phyloP scores from a whole-genome alignment of 768 basidiomycete species.

The Piloderma croceum region DNA sequence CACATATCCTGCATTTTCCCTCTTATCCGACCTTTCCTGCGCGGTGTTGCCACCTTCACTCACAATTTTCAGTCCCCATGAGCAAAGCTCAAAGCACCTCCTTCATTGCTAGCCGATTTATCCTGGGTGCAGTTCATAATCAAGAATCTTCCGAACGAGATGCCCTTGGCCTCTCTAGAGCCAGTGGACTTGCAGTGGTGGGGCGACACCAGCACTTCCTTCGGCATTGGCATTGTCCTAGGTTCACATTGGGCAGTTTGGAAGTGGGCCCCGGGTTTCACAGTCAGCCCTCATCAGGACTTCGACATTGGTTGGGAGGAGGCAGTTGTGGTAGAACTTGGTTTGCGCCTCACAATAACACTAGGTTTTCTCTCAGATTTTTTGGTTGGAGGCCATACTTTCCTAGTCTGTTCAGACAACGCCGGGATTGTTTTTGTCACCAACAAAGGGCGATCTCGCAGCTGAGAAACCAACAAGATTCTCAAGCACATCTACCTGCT shows the following conservation, averaged over 20 bases:
- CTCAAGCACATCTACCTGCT: slow-evolving; percentile 21
- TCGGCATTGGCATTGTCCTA: slow-evolving; percentile 30
- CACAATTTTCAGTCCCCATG: slow-evolving; percentile 11
- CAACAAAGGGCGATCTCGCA: slow-evolving; percentile 25
- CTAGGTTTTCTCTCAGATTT: slow-evolving; percentile 4
- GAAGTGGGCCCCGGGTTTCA: too few relatives aligned
- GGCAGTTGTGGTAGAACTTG: slow-evolving; percentile 32
- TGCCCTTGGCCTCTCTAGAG: slow-evolving; percentile 9
- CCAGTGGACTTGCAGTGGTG: slow-evolving; percentile 27
- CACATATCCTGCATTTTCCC: slow-evolving; percentile 25
- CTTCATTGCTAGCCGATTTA: slow-evolving; percentile 15
- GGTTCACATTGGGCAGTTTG: slow-evolving; percentile 21
- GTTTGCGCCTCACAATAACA: slow-evolving; percentile 12
- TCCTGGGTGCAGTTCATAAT: slow-evolving; percentile 17
- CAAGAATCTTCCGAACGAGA: too few relatives aligned
- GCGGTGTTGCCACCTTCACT: slow-evolving; percentile 16
- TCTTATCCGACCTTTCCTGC: slow-evolving; percentile 22
- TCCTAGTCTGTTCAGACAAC: too few relatives aligned
- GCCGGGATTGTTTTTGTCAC: slow-evolving; percentile 24
- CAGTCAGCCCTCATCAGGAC: slow-evolving; percentile 18
- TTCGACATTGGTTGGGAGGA: slow-evolving; percentile 37
- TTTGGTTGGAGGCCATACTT: slow-evolving; percentile 27
- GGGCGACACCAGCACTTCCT: slow-evolving; percentile 32
- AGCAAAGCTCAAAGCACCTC: slow-evolving; percentile 9
- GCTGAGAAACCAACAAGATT: too few relatives aligned